Base-by-base conservation (phyloP, 345 rosid species). In the Luvunga scandens region DNA sequence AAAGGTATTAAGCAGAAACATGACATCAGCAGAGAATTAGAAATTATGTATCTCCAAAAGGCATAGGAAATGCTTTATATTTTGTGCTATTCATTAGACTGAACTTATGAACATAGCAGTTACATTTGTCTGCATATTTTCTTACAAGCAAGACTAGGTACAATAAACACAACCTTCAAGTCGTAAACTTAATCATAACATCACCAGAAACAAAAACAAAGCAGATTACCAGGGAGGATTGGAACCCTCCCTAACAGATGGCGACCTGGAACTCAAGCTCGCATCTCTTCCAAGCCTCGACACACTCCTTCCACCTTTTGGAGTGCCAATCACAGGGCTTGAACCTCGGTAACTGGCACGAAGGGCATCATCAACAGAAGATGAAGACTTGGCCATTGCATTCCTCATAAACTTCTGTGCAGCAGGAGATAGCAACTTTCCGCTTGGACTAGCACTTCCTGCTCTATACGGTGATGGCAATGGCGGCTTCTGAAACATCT, bases 401-500 rank as follows among this genome's bases (percentile, higher is more conserved):
- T 83, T 89, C 81, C 97, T 92, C 77, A 89, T 89, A 80, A 96
- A 94, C 91, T 96, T 96, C 88, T 89, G 99, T 9, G 98, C 98
- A 72, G 99, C 99, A 7, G 99, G 95, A 60, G 99, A 96, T 61
- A 94, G 89, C 16, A 88, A 88, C 48, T 94, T 83, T 24, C 83
- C 91, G 80, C 82, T 91, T 9, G 99, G 98, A 88, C 98, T 92
- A 30, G 98, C 97, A 82, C 99, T 92, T 38, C 98, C 99, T n/a
- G 94, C 93, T 83, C 97, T 88, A 74, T 82, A 89, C 21, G 98
- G 98, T 7, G 99, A 92, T 28, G 93, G 94, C 86, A 96, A 79
- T 0, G 98, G 99, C 13, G 98, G 98, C 81, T 92, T 96, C 84
- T 86, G 91, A 78, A 88, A 91, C 95, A 91, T 89, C 84, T 86